Base-by-base conservation (phyloP, 2,329 filamentous ascomycete genomes). In the Emergomyces orientalis region DNA sequence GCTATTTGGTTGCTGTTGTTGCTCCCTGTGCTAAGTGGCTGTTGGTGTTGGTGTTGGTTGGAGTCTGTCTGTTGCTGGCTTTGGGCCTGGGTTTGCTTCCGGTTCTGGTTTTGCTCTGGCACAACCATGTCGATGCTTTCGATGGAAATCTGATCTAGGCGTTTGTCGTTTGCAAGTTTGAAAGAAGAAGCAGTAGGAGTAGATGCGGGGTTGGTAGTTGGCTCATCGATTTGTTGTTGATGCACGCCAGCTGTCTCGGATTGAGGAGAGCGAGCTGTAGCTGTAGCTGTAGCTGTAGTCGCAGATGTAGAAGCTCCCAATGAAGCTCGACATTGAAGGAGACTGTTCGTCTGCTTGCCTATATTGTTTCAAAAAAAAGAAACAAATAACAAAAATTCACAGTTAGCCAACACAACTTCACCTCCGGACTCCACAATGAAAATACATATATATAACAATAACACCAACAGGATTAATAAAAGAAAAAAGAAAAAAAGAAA, bases 101-200 rank as follows among this genome's bases (percentile, higher is more conserved):
- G 54, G 43, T 39, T 32, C 62, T 56, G 37, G 30, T 39, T 61
- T 51, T 30, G 45, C 9, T 61, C 34, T 47, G 57, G 30, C 22
- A 59, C 37, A 39, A 80, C 79, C 81, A 92, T 87, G 74, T 96
- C 89, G 74, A 96, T 86, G 70, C 89, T 90, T 74, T 93, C 86
- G 51, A 97, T 85, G 61, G 82, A 84, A 60, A 97, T 82, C n/a
- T 80, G 81, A 54, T 88, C 89, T 73, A 95, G 91, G 61, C 94
- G 83, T 87, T 90, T 93, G 74, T 97, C 93, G 62, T 76, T 64
- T 52, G 64, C 51, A 27, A 63, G 67, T 17, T 65, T 59, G 39
- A 66, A 68, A 45, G 55, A 64, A 8, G 63, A 69, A 66, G 37
- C 74, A 71, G 49, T 70, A 71, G 52, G 2, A 2, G 70, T 81